Conservation (phyloP, 805 yeast genomes). For the Saturnispora gosingensis region DNA sequence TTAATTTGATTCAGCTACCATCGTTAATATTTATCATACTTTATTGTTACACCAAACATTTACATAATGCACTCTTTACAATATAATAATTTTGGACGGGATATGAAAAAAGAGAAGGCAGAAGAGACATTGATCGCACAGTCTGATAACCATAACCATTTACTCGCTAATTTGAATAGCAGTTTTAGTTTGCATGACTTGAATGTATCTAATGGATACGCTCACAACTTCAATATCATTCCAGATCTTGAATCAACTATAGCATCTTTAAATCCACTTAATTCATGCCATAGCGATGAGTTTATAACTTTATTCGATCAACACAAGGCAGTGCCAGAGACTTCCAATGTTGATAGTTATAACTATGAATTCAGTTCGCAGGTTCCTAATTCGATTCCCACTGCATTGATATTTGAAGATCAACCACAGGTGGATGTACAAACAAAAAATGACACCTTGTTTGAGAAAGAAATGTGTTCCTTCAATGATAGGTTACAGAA, state of each 20-base stretch:
- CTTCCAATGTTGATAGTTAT: neutral
- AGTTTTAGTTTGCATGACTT: neutral
- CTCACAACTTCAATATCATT: neutral
- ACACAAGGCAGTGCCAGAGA: neutral
- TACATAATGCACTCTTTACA: neutral
- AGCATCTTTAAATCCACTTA: neutral
- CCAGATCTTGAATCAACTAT: neutral
- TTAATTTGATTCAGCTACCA: neutral
- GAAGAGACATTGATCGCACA: neutral
- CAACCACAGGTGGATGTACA: neutral
- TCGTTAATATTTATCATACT: neutral
- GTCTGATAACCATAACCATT: neutral
- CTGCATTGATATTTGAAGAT: neutral
- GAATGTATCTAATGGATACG: neutral
- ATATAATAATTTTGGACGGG: neutral
- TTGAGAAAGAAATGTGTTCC: neutral
- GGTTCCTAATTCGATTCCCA: neutral
- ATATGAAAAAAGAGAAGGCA: neutral
- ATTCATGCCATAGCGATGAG: neutral
- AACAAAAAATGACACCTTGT: neutral
- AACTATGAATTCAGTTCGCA: neutral
- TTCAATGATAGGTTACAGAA: neutral
- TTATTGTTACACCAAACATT: neutral
- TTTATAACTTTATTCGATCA: neutral
- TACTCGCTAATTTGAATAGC: neutral